Percentiles rank a stretch among this genome's conserved stretches.
These are phyloP conservation scores for Epichloe sp. DNA, from an alignment of 2,329 filamentous ascomycete species.

Conservation along the genomic window DNA sequence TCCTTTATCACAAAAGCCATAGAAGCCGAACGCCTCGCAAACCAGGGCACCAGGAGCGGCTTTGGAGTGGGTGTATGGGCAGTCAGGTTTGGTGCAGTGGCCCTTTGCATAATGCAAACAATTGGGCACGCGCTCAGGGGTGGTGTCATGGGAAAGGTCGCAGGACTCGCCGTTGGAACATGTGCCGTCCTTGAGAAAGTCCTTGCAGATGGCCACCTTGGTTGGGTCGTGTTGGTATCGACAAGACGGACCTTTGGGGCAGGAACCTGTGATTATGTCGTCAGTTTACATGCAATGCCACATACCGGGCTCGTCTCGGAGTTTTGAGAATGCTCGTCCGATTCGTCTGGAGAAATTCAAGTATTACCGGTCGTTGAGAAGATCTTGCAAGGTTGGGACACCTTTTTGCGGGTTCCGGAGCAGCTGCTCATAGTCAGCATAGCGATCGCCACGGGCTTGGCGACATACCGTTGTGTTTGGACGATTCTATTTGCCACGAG, in stretches of 20 bases:
- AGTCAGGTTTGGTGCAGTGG: slow-evolving; percentile 75
- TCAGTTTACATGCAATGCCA: slow-evolving; percentile 30
- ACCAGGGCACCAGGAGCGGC: slow-evolving; percentile 66
- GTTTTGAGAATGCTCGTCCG: slow-evolving; percentile 8
- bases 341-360: slow-evolving; percentile 26
- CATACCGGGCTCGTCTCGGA: slow-evolving; percentile 23
- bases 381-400: slow-evolving; percentile 59
- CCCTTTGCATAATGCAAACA: slow-evolving; percentile 86
- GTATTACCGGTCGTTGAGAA: slow-evolving; percentile 58
- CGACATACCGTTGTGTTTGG: slow-evolving; percentile 59
- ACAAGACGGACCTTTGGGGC: slow-evolving; percentile 68
- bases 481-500: slow-evolving; percentile 66
- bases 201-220: slow-evolving; percentile 84
- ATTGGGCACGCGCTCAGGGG: slow-evolving; percentile 69
- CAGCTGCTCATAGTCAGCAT: slow-evolving; percentile 32
- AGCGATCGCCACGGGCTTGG: slow-evolving; percentile 9
- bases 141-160: slow-evolving; percentile 81
- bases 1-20: slow-evolving; percentile 83
- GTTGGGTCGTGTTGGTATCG: slow-evolving; percentile 70
- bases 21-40: slow-evolving; percentile 70
- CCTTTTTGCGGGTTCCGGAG: slow-evolving; percentile 50
- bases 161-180: slow-evolving; percentile 70
- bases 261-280: slow-evolving; percentile 53
- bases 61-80: slow-evolving; percentile 75
- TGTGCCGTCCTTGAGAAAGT: slow-evolving; percentile 64